phyloP scores from a whole-genome alignment of 2,329 filamentous ascomycete species.

The Sclerotinia trifoliorum region DNA sequence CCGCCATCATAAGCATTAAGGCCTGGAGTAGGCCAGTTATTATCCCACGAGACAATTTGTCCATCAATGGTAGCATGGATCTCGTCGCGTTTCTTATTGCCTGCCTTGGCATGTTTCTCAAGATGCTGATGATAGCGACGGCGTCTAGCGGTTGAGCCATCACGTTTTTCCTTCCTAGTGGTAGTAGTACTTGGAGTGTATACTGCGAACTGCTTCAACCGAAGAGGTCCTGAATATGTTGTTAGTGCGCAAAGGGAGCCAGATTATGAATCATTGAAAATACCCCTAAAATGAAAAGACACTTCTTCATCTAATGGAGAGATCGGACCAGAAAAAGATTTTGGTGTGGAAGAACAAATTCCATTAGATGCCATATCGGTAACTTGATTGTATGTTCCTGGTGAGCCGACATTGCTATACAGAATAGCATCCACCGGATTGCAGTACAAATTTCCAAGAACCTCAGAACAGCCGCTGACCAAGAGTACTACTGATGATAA shows the following conservation, averaged over 20 bases:
- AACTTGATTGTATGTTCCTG: conserved; percentile 64
- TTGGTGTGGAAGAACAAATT: conserved; percentile 53
- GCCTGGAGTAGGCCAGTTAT: conserved; percentile 26
- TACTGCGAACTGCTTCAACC: conserved; percentile 65
- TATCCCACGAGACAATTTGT: conserved; percentile 31
- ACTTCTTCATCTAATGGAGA: conserved; percentile 71
- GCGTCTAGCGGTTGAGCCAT: conserved; percentile 36
- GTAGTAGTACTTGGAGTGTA: conserved; percentile 53
- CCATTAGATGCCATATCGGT: conserved; percentile 56
- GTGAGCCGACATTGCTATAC: conserved; percentile 60
- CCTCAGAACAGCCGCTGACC: conserved; percentile 37
- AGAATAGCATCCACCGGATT: conserved; percentile 62
- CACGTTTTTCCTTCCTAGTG: conserved; percentile 40
- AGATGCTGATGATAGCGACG: conserved; percentile 36
- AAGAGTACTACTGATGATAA: not conserved
- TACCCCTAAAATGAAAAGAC: conserved; percentile 28
- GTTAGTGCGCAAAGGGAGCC: not conserved
- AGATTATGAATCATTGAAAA: not conserved
- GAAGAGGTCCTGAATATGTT: conserved; percentile 55
- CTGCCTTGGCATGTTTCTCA: conserved; percentile 35
- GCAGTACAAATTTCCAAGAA: conserved; percentile 61
- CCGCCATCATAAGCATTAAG: not conserved
- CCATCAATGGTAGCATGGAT: conserved; percentile 35
- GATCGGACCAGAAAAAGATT: conserved; percentile 58
- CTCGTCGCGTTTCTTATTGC: conserved; percentile 43